Conservation (phyloP, 2,329 filamentous ascomycete genomes). For the Fusarium aywerte region DNA sequence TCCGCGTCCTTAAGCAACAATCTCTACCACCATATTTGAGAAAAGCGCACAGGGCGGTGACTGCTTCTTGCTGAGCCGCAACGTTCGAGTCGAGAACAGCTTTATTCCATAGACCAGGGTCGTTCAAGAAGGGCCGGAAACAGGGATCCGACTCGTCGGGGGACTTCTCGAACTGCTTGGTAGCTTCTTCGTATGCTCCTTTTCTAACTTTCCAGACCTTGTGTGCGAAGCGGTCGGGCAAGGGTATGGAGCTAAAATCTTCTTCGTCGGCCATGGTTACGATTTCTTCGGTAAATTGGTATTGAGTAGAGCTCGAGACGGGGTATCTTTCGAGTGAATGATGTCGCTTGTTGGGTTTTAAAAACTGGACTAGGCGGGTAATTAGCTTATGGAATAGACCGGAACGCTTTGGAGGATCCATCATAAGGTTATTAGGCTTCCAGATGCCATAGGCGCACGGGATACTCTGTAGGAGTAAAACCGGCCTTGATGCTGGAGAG, state of each 20-base stretch:
- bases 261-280: constrained; percentile 83
- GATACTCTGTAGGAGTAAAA: constrained; percentile 10
- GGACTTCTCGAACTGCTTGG: constrained; percentile 85
- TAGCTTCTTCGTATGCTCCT: constrained; percentile 90
- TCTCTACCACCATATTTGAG: constrained; percentile 89
- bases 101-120: constrained; percentile 88
- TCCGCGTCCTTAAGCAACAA: constrained; percentile 80
- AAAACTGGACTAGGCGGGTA: constrained; percentile 43
- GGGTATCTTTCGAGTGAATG: constrained; percentile 39
- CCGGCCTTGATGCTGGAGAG: neutral
- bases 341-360: constrained; percentile 35
- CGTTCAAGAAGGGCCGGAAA: constrained; percentile 88
- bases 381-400: constrained; percentile 49
- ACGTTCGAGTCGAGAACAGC: constrained; percentile 96
- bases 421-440: constrained; percentile 24
- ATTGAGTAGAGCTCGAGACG: constrained; percentile 32
- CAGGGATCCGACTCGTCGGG: constrained; percentile 86
- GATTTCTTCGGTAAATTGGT: constrained; percentile 27
- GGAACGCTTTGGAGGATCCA: constrained; percentile 41
- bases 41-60: constrained; percentile 88
- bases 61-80: constrained; percentile 92
- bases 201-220: constrained; percentile 97
- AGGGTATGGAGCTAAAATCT: constrained; percentile 81
- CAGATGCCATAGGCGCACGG: constrained; percentile 19
- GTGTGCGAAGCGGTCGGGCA: constrained; percentile 84